Evolutionary conservation across 2,329 filamentous ascomycete species (phyloP).

Genomic region (Coniella vitis): DNA sequence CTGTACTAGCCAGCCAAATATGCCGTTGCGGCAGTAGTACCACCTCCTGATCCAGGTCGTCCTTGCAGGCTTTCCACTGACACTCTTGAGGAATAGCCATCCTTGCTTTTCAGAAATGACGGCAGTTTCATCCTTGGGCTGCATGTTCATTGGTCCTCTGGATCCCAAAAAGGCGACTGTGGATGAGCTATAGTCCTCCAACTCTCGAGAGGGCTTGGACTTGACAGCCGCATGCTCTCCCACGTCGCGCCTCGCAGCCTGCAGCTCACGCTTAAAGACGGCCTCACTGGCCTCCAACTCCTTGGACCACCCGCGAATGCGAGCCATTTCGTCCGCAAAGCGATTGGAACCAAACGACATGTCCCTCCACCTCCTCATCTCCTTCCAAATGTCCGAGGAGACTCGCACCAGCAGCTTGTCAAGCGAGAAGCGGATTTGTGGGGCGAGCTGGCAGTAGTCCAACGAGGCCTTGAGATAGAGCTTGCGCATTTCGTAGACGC

Average conservation of each 20-base stretch:
- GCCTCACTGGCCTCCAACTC: slow-evolving; percentile 90
- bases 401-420: slow-evolving; percentile 82
- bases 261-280: slow-evolving; percentile 74
- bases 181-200: slow-evolving; percentile 86
- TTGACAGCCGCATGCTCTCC: slow-evolving; percentile 66
- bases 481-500: slow-evolving; percentile 87
- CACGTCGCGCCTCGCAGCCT: slow-evolving; percentile 71
- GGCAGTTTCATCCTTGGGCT: slow-evolving; percentile 44
- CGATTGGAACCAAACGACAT: slow-evolving; percentile 56
- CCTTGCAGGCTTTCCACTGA: slow-evolving; percentile 81
- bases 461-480: slow-evolving; percentile 85
- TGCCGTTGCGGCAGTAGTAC: slow-evolving; percentile 93
- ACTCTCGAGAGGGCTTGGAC: slow-evolving; percentile 77
- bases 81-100: slow-evolving; percentile 79
- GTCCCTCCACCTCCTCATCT: slow-evolving; percentile 69
- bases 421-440: slow-evolving; percentile 74
- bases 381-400: slow-evolving; percentile 81
- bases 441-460: slow-evolving; percentile 85
- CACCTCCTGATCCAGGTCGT: slow-evolving; percentile 87
- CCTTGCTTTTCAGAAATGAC: slow-evolving; percentile 75
- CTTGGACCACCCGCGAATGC: slow-evolving; percentile 84
- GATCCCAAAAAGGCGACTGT: slow-evolving; percentile 83
- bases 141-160: slow-evolving; percentile 58
- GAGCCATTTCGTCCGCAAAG: slow-evolving; percentile 77
- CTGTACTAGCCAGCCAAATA: slow-evolving; percentile 91